These are phyloP conservation scores for Plasmodium inui DNA, from an alignment of 169 alveolate species.

Conservation along the genomic window DNA sequence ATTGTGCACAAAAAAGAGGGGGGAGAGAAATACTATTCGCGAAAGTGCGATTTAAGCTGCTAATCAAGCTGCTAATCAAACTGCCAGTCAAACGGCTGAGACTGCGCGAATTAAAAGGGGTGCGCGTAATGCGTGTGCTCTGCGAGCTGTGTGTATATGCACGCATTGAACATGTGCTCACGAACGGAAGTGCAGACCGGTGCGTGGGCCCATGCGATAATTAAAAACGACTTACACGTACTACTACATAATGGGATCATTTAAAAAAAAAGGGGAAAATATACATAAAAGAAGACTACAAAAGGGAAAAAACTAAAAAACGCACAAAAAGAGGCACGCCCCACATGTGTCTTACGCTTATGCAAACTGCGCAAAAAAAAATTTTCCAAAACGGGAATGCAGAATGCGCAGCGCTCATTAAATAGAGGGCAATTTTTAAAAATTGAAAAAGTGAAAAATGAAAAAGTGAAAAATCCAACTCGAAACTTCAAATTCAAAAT, in stretches of 20 bases:
- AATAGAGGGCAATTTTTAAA: neutral
- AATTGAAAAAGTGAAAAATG: neutral
- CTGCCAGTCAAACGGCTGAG: neutral
- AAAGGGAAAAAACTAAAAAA: constrained; percentile 11
- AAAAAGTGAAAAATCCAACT: neutral
- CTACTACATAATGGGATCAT: constrained; percentile 15
- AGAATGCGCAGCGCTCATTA: neutral
- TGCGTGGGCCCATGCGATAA: neutral
- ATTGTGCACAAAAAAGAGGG: constrained; percentile 4
- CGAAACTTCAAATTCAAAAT: neutral
- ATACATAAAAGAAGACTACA: constrained; percentile 7
- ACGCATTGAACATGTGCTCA: neutral
- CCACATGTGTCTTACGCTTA: neutral
- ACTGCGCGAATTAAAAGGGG: neutral
- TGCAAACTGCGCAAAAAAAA: constrained; percentile 2
- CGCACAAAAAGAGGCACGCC: neutral
- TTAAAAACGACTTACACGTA: constrained; percentile 1
- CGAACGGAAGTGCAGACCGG: neutral
- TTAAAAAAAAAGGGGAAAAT: constrained; percentile 25
- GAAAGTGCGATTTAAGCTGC: neutral
- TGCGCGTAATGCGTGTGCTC: neutral
- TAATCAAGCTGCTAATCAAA: neutral
- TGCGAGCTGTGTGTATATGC: neutral
- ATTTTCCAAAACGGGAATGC: neutral
- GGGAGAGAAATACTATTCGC: neutral